phyloP scores from a whole-genome alignment of 108 stramenopile genomes.

The Fistulifera pelliculosa region DNA sequence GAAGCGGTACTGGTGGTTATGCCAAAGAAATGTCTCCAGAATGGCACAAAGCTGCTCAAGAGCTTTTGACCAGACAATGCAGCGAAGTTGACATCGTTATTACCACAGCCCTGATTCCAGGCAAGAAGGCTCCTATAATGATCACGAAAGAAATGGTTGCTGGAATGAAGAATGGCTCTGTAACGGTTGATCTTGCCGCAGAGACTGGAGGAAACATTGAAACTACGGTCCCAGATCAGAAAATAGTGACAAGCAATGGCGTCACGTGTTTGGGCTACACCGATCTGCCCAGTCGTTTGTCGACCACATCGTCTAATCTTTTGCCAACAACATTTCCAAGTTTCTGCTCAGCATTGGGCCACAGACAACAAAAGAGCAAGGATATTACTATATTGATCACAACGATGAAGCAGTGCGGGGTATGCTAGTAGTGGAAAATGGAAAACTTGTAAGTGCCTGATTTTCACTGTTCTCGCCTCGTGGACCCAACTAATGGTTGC shows the following conservation, averaged over 20 bases:
- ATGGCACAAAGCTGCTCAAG: constrained; percentile 90
- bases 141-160: constrained; percentile 98
- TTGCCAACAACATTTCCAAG: constrained; percentile 98
- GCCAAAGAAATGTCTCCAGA: constrained; percentile 99
- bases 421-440: constrained; percentile 85
- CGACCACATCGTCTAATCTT: constrained; percentile 85
- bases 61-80: constrained; percentile 86
- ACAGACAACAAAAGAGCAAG: constrained; percentile 73
- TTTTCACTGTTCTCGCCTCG: too few species aligned
- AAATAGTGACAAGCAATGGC: constrained; percentile 74
- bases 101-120: constrained; percentile 99
- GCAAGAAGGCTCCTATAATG: constrained; percentile 90
- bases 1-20: constrained; percentile 97
- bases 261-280: constrained; percentile 98
- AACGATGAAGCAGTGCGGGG: constrained; percentile 95
- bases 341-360: constrained; percentile 88
- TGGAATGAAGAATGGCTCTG: constrained; percentile 91
- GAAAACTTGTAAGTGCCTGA: constrained; percentile 55
- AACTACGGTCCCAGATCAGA: constrained; percentile 85
- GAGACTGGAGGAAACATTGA: constrained; percentile 98
- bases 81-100: constrained; percentile 96
- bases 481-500: too few species aligned
- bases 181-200: constrained; percentile 98
- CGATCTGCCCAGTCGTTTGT: constrained; percentile 93
- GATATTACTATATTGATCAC: constrained; percentile 75